Base-by-base conservation (phyloP, 2,329 filamentous ascomycete genomes). In the Xylariaceae sp. region DNA sequence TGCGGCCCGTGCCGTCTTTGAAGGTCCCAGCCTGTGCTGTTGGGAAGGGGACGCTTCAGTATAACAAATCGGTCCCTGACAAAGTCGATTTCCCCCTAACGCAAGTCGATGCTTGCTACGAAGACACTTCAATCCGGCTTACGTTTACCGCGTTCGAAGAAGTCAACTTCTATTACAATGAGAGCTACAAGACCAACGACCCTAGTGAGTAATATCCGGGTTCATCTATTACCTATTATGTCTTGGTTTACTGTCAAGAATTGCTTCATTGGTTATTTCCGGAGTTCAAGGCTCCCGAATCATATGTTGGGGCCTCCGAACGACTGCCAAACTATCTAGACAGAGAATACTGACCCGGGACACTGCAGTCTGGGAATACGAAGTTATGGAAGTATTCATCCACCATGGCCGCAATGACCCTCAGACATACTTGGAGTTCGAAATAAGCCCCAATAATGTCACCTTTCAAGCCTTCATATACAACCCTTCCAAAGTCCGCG, bases 401-500 rank as follows among this genome's bases (percentile, higher is more conserved):
- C 71, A 76, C 64, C 72, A 67, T 32, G 79, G 79, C 50, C 74
- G 70, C 56, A 71, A 73, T 40, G 76, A 80, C 64, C 79, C 79
- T 0, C 71, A 75, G 67, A 78, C 74, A 1, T 81, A 81, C 63
- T 70, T 81, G 55, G 79, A 81, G 68, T 78, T 79, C 62, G 79
- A 81, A 65, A 74, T 81, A 42, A 79, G 67, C 64, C 79, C 79
- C 48, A 78, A 79, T 71, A 81, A 81, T 56, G 73, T 77, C 50
- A 81, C 78, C 20, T 81, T 77, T 70, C 77, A 81, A 59, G 76
- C 78, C 7, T 78, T 80, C 56, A 75, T 81, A 62, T 81, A 78
- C 69, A 81, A 81, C 63, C 79, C 77, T 3, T 74, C 75, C 62
- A 80, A 80, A 60, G 71, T 74, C 14, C 74, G 78, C 21, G 70